Evolutionary conservation across 2,329 filamentous ascomycete species (phyloP).

Genomic region (Paraphaeosphaeria minitans): DNA sequence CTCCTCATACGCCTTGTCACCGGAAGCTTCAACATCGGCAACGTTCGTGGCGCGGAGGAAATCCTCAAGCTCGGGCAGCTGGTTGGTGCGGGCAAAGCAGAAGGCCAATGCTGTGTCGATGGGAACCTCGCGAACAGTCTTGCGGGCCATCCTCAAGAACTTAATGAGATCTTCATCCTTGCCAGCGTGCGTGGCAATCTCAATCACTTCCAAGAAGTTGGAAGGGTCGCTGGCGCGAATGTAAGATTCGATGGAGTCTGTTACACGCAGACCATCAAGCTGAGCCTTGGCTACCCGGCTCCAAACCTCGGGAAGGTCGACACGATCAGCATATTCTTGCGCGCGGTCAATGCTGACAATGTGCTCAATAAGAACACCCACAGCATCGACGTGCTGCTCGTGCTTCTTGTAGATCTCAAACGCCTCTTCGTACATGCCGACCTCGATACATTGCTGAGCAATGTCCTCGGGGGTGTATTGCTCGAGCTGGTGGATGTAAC

Average conservation of each 20-base stretch:
- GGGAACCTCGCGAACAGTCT: conserved; percentile 89
- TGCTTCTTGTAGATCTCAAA: conserved; percentile 99
- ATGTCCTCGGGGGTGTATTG: conserved; percentile 93
- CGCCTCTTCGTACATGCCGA: conserved; percentile 93
- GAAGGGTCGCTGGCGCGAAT: conserved; percentile 91
- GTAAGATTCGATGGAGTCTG: conserved; percentile 94
- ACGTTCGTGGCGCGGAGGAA: conserved; percentile 94
- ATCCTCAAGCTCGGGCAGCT: conserved; percentile 91
- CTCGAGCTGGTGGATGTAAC: conserved; percentile 91
- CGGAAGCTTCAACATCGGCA: conserved; percentile 92
- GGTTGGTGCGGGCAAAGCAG: conserved; percentile 88
- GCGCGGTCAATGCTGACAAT: conserved; percentile 98
- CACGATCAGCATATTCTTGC: conserved; percentile 91
- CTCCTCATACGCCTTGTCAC: conserved; percentile 96
- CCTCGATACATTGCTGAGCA: conserved; percentile 88
- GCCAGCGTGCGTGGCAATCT: conserved; percentile 90
- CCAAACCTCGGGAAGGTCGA: conserved; percentile 95
- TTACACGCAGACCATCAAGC: conserved; percentile 89
- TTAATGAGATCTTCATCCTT: conserved; percentile 99
- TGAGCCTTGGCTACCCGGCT: conserved; percentile 98
- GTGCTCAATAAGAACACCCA: conserved; percentile 91
- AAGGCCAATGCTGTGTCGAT: conserved; percentile 96
- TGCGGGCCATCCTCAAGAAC: conserved; percentile 94
- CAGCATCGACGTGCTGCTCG: conserved; percentile 82
- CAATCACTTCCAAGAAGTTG: conserved; percentile 95